Conservation (phyloP, 352 stramenopile species). For the Pythium oligandrum region DNA sequence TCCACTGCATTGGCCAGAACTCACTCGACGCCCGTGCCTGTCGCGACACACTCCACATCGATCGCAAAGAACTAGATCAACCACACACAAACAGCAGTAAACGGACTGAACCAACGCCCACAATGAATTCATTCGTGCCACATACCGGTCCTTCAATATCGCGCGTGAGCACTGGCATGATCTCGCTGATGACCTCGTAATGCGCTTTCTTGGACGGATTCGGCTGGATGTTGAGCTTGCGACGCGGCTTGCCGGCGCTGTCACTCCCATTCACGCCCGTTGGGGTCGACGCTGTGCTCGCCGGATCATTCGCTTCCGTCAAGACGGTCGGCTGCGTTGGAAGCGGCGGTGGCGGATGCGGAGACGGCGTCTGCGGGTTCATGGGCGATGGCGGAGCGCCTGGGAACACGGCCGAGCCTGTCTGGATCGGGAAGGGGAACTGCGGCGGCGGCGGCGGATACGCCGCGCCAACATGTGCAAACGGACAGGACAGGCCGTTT, state of each 20-base stretch:
- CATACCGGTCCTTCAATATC: conserved; percentile 74
- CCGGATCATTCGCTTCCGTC: conserved; percentile 22
- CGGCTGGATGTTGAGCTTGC: conserved; percentile 56
- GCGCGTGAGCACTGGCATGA: conserved; percentile 65
- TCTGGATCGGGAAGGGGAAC: conserved; percentile 7
- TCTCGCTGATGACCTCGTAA: conserved; percentile 71
- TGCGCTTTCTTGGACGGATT: conserved; percentile 62
- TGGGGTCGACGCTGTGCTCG: background rate
- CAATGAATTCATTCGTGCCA: conserved; percentile 11
- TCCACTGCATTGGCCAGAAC: conserved; percentile 11
- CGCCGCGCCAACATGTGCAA: conserved; percentile 28
- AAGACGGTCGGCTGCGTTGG: background rate
- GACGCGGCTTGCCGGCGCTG: conserved; percentile 15
- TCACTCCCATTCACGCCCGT: conserved; percentile 4
- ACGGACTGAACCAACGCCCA: background rate
- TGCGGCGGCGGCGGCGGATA: conserved; percentile 17
- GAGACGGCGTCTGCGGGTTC: conserved; percentile 27
- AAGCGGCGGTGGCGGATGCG: conserved; percentile 9
- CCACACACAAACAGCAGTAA: background rate
- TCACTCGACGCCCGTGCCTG: conserved; percentile 70
- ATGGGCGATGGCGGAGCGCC: conserved; percentile 1
- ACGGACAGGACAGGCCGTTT: conserved; percentile 58
- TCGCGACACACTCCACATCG: conserved; percentile 92
- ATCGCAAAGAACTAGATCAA: conserved; percentile 84
- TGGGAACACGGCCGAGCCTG: background rate